These are phyloP conservation scores for Leccinum griseonigrum DNA, from an alignment of 1,284 basidiomycete species.

Conservation along the genomic window DNA sequence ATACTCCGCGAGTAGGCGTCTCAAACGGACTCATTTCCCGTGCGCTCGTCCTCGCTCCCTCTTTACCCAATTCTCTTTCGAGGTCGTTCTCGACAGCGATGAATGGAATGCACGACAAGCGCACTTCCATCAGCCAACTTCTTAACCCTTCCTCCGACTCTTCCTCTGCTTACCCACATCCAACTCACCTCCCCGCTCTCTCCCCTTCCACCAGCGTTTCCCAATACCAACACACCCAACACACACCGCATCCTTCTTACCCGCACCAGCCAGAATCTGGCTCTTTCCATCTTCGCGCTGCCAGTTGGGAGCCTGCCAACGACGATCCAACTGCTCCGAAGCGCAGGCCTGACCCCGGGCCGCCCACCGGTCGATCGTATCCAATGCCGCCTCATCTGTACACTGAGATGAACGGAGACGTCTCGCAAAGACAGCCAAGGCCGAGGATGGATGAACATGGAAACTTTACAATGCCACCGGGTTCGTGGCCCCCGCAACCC, in stretches of 20 bases:
- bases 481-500: conserved; percentile 29
- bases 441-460: conserved; percentile 32
- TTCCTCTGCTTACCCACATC: conserved; percentile 32
- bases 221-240: conserved; percentile 33
- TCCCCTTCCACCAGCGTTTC: conserved; percentile 25
- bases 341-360: conserved; percentile 33
- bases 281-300: conserved; percentile 42
- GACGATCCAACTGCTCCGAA: conserved; percentile 37
- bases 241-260: conserved; percentile 30
- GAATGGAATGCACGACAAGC: conserved; percentile 50
- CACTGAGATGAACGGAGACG: conserved; percentile 34
- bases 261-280: conserved; percentile 28
- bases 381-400: conserved; percentile 35
- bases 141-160: conserved; percentile 43
- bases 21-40: conserved; percentile 31
- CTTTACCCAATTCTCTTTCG: conserved; percentile 8
- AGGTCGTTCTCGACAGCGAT: conserved; percentile 30
- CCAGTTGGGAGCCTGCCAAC: conserved; percentile 40
- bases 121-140: conserved; percentile 52
- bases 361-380: conserved; percentile 33
- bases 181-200: conserved; percentile 29
- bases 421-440: conserved; percentile 27
- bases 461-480: conserved; percentile 24
- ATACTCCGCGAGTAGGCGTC: conserved; percentile 34
- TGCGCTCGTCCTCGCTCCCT: conserved; percentile 20